These are phyloP conservation scores for Aureobasidium sp. DNA, from an alignment of 2,329 filamentous ascomycete species.

Conservation along the genomic window DNA sequence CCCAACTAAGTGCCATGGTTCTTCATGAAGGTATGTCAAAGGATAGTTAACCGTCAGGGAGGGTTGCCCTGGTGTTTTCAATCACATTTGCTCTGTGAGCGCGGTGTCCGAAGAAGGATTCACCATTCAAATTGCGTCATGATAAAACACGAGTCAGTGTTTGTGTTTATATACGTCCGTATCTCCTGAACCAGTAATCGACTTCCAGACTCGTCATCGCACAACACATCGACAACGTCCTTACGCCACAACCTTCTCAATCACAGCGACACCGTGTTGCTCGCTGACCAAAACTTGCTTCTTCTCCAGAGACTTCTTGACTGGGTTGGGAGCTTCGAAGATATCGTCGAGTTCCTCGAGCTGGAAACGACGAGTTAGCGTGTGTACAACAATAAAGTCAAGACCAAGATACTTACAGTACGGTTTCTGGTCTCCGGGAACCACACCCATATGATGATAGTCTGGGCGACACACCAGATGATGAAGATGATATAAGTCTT, in stretches of 20 bases:
- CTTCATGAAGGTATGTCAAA: no score
- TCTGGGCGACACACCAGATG: constrained; percentile 13
- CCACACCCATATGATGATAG: constrained; percentile 24
- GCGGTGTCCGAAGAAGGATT: constrained; percentile 1
- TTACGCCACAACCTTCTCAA: constrained; percentile 8
- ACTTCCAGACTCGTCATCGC: neutral
- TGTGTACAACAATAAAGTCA: neutral
- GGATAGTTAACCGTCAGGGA: no score
- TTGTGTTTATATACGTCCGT: neutral
- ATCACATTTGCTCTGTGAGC: neutral
- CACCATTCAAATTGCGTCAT: constrained; percentile 1
- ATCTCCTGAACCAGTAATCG: neutral
- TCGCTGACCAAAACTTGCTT: constrained; percentile 23
- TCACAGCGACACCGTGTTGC: constrained; percentile 19
- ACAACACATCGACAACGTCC: no score
- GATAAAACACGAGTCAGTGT: neutral
- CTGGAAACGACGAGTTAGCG: neutral
- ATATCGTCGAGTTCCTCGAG: constrained; percentile 25
- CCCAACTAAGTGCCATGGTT: neutral
- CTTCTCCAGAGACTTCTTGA: constrained; percentile 24
- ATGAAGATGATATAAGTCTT: constrained; percentile 24
- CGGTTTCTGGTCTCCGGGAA: constrained; percentile 33
- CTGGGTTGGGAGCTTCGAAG: constrained; percentile 21
- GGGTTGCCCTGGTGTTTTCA: no score
- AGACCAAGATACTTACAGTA: constrained; percentile 18